Evolutionary conservation across 129 eudicot genomes (phyloP).

Genomic region (Artemisia argyi): DNA sequence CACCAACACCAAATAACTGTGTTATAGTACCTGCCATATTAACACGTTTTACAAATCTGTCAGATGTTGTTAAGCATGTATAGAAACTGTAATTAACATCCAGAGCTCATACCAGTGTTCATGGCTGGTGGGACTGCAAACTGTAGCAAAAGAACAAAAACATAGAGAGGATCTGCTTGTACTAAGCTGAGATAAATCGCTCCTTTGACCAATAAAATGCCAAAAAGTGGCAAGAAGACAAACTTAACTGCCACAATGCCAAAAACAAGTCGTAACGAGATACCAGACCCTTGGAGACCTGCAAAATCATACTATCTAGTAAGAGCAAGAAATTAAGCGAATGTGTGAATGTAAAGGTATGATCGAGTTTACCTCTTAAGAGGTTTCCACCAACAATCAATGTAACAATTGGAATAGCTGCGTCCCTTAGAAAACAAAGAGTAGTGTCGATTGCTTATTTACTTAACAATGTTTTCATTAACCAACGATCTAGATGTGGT

Average conservation of each 20-base stretch:
- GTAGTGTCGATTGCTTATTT: background rate
- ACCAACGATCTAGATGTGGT: too few species aligned
- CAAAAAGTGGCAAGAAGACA: constrained; percentile 44
- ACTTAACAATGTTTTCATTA: background rate
- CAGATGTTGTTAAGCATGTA: background rate
- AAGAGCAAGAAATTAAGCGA: background rate
- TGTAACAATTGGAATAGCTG: constrained; percentile 47
- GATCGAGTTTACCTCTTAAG: constrained; percentile 36
- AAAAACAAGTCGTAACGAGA: constrained; percentile 25
- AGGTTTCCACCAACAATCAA: constrained; percentile 59
- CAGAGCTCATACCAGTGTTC: constrained; percentile 47
- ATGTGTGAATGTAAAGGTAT: background rate
- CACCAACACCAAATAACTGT: constrained; percentile 54
- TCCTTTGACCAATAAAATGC: constrained; percentile 49
- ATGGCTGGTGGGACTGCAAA: constrained; percentile 65
- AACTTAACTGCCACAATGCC: constrained; percentile 48
- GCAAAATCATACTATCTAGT: background rate
- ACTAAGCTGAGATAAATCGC: constrained; percentile 41
- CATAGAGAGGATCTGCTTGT: constrained; percentile 52
- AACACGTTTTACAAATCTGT: background rate
- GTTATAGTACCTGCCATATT: constrained; percentile 53
- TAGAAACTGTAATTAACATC: background rate
- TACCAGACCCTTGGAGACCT: constrained; percentile 46
- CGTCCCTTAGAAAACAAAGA: constrained; percentile 32
- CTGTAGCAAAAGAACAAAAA: constrained; percentile 60